phyloP scores from a whole-genome alignment of 2,329 filamentous ascomycete species.

The Colletotrichum tamarilloi region DNA sequence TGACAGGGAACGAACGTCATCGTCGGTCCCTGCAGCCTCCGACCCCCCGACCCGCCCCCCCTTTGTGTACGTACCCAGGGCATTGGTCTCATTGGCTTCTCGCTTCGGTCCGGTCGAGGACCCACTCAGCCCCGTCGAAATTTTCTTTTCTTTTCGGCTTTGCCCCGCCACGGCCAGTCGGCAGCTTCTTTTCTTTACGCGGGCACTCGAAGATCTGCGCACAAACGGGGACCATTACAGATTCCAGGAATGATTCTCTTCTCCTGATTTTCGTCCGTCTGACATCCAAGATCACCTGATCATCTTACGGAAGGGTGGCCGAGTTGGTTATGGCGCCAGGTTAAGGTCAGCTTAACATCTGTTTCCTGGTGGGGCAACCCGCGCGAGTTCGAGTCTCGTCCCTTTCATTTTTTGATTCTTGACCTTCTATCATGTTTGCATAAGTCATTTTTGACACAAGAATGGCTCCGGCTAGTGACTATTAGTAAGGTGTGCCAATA shows the following conservation, averaged over 20 bases:
- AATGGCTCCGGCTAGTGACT: background rate
- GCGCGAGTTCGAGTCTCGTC: slow-evolving; percentile 37
- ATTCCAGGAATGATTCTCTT: rapidly evolving
- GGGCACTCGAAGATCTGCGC: too few species aligned
- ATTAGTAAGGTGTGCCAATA: background rate
- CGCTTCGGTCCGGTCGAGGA: background rate
- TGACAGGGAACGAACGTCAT: background rate
- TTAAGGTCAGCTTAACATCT: slow-evolving; percentile 36
- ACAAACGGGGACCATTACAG: background rate
- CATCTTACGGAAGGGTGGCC: slow-evolving; percentile 27
- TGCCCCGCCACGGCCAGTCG: background rate
- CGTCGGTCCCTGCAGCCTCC: background rate
- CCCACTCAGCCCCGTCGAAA: background rate
- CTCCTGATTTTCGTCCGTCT: rapidly evolving
- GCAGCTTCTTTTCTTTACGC: background rate
- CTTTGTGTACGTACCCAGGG: background rate
- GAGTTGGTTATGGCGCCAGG: slow-evolving; percentile 36
- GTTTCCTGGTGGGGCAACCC: slow-evolving; percentile 36
- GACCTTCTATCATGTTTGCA: too few species aligned
- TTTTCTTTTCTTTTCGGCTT: background rate
- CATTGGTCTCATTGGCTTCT: background rate
- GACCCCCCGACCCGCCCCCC: background rate
- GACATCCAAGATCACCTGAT: background rate
- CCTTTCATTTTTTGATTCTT: slow-evolving; percentile 19
- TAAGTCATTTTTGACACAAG: background rate